phyloP scores from a whole-genome alignment of 2,329 filamentous ascomycete species.

The Colletotrichum aenigma region DNA sequence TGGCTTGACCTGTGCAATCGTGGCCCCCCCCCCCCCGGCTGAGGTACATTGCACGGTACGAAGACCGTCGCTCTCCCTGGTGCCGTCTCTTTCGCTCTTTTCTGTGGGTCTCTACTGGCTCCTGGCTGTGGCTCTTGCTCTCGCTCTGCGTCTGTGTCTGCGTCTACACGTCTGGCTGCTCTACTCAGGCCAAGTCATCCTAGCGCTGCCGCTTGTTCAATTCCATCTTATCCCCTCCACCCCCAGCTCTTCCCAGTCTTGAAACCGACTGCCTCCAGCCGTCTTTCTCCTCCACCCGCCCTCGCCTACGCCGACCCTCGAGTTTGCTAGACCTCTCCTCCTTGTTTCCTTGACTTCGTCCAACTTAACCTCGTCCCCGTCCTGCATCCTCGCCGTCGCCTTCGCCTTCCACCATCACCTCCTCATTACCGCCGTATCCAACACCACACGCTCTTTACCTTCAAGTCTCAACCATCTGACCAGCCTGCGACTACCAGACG shows the following conservation, averaged over 20 bases:
- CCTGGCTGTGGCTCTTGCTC: not conserved
- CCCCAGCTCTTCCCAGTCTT: slow-evolving; percentile 20
- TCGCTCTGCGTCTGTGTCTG: not conserved
- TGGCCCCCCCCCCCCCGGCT: not conserved
- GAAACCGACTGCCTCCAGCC: slow-evolving; percentile 11
- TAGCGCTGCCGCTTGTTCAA: slow-evolving; percentile 17
- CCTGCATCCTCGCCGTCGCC: not conserved
- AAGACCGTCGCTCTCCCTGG: not conserved
- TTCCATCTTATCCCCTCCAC: slow-evolving; percentile 23
- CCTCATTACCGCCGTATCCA: not conserved
- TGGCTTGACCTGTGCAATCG: not conserved
- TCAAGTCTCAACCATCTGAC: not conserved
- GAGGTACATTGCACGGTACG: not conserved
- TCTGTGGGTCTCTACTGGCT: not conserved
- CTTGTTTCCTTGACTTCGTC: slow-evolving; percentile 9
- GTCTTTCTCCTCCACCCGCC: slow-evolving; percentile 2
- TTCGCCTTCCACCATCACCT: not conserved
- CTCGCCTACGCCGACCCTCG: slow-evolving; percentile 3
- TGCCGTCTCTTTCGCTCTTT: not conserved
- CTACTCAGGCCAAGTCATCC: slow-evolving; percentile 15
- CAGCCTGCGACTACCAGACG: not conserved
- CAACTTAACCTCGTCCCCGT: not conserved
- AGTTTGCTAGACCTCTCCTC: slow-evolving; percentile 7
- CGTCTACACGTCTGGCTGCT: not conserved
- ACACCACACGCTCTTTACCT: slow-evolving; percentile 3